Evolutionary conservation across 371 early-diverging fungal species (phyloP).

Genomic region (Syncephalis plumigaleata): DNA sequence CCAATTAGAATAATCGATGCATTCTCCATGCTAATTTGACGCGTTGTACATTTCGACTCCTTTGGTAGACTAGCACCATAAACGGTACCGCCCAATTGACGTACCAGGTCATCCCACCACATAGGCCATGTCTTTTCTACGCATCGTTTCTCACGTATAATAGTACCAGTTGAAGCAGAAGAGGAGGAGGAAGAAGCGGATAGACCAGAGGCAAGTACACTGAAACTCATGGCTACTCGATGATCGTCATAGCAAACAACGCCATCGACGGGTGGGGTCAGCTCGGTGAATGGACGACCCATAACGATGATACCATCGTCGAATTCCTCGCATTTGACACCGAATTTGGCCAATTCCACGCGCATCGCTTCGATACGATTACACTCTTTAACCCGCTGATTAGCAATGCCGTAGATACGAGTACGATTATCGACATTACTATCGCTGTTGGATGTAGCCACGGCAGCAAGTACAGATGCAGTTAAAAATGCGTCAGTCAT

Average conservation of each 20-base stretch:
- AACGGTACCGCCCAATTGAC: slow-evolving; percentile 48
- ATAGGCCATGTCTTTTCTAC: slow-evolving; percentile 97
- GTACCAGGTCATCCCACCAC: slow-evolving; percentile 91
- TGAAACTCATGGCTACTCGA: slow-evolving; percentile 93
- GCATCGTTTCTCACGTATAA: slow-evolving; percentile 82
- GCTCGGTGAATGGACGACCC: slow-evolving; percentile 35
- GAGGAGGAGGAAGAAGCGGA: too few species aligned
- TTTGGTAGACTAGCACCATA: slow-evolving; percentile 53
- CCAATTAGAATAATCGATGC: slow-evolving; percentile 78
- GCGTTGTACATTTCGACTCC: slow-evolving; percentile 4
- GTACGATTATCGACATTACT: slow-evolving; percentile 36
- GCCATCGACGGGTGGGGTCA: slow-evolving; percentile 39
- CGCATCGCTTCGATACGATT: slow-evolving; percentile 95
- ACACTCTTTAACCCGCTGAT: slow-evolving; percentile 96
- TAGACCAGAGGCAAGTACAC: slow-evolving; percentile 61
- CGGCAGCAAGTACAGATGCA: slow-evolving; percentile 83
- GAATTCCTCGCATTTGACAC: slow-evolving; percentile 64
- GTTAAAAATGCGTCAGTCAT: slow-evolving; percentile 98
- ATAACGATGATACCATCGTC: slow-evolving; percentile 84
- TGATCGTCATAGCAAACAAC: slow-evolving; percentile 93
- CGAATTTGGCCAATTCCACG: slow-evolving; percentile 77
- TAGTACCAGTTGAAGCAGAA: too few species aligned
- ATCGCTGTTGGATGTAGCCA: slow-evolving; percentile 26
- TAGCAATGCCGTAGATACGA: slow-evolving; percentile 86
- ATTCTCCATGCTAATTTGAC: slow-evolving; percentile 9